phyloP scores from a whole-genome alignment of 2,329 filamentous ascomycete genomes.

The Aspergillus ruber region DNA sequence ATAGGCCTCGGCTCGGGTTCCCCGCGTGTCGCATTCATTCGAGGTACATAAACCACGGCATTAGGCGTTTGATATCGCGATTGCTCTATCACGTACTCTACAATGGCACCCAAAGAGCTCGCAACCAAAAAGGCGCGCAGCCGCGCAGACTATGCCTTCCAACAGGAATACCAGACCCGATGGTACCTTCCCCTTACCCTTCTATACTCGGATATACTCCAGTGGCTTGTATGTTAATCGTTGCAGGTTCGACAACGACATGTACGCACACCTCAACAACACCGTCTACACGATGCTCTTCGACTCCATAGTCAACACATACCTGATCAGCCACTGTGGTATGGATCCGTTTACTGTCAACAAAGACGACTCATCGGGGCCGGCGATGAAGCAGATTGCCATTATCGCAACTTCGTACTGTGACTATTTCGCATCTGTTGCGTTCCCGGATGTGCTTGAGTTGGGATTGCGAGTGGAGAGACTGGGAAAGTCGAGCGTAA shows the following conservation, averaged over 20 bases:
- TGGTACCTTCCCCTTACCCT: constrained; percentile 50
- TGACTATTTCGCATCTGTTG: constrained; percentile 75
- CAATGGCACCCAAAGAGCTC: constrained; percentile 23
- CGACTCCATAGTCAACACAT: constrained; percentile 84
- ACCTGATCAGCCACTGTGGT: constrained; percentile 71
- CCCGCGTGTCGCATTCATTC: not conserved
- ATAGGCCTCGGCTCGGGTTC: not conserved
- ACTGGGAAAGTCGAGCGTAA: constrained; percentile 78
- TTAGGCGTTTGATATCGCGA: not conserved
- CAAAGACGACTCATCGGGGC: constrained; percentile 6
- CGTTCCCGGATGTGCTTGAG: constrained; percentile 76
- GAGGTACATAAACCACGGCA: not conserved
- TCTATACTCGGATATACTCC: not conserved
- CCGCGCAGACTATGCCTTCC: constrained; percentile 67
- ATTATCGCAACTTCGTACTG: constrained; percentile 80
- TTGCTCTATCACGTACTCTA: not conserved
- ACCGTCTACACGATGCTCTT: constrained; percentile 80
- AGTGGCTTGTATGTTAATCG: not conserved
- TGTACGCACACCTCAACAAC: constrained; percentile 93
- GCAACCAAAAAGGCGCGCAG: constrained; percentile 55
- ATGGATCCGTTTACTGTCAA: constrained; percentile 61
- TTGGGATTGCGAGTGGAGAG: constrained; percentile 75
- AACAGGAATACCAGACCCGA: constrained; percentile 76
- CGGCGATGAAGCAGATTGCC: constrained; percentile 54
- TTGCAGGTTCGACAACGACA: constrained; percentile 80